Evolutionary conservation across 192 early-diverging fungal species (phyloP).

Genomic region (Martensiomyces pterosporus): DNA sequence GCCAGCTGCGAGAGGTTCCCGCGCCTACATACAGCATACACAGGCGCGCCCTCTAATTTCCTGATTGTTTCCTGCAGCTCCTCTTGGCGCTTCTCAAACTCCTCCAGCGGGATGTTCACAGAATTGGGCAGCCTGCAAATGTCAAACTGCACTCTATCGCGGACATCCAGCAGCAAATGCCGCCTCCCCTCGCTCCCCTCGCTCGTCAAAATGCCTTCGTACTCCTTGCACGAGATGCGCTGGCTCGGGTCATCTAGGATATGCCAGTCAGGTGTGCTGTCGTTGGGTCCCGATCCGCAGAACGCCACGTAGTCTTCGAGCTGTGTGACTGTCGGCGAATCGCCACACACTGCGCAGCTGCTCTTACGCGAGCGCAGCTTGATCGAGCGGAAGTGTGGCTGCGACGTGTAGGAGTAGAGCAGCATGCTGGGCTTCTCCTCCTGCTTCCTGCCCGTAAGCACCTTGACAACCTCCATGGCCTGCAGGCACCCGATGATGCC

Average conservation of each 20-base stretch:
- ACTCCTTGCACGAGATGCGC: slow-evolving; percentile 53
- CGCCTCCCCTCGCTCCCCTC: slow-evolving; percentile 12
- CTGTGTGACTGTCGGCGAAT: slow-evolving; percentile 70
- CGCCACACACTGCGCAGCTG: slow-evolving; percentile 84
- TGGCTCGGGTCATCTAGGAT: slow-evolving; percentile 37
- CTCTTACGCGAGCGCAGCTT: slow-evolving; percentile 66
- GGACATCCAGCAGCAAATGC: slow-evolving; percentile 86
- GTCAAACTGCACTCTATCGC: slow-evolving; percentile 76
- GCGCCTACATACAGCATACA: slow-evolving; percentile 82
- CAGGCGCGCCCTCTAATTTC: slow-evolving; percentile 39
- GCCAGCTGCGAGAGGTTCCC: slow-evolving; percentile 91
- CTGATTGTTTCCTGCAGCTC: slow-evolving; percentile 42
- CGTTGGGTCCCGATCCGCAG: slow-evolving; percentile 74
- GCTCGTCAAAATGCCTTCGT: slow-evolving; percentile 37
- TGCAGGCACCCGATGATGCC: slow-evolving; percentile 90
- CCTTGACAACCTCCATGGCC: slow-evolving; percentile 90
- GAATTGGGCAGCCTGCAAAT: slow-evolving; percentile 75
- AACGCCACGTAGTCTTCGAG: slow-evolving; percentile 92
- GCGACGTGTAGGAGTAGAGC: slow-evolving; percentile 68
- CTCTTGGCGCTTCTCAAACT: slow-evolving; percentile 22
- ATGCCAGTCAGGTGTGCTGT: slow-evolving; percentile 56
- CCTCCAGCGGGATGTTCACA: slow-evolving; percentile 56
- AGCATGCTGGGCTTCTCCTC: slow-evolving; percentile 63
- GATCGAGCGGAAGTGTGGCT: slow-evolving; percentile 74
- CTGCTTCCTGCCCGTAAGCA: slow-evolving; percentile 62